A percentile compares a stretch with the other conserved stretches of the same genome.
Conservation (phyloP, 257 asterid species). For the Fraxinus anomala region DNA sequence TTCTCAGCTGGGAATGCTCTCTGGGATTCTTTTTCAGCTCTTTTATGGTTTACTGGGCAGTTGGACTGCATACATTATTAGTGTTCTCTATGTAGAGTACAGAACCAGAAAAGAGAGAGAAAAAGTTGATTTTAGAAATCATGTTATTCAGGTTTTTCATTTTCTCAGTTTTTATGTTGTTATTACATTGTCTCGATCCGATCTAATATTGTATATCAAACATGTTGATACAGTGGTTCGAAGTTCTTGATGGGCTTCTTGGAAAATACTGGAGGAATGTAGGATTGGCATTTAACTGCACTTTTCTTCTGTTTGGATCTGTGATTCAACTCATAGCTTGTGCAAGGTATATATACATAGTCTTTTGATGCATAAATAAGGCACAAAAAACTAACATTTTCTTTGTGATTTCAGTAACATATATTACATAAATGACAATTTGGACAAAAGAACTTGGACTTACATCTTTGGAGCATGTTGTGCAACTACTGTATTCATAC, state of each 20-base stretch:
- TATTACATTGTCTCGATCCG: no score
- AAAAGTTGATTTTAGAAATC: slow-evolving; percentile 44
- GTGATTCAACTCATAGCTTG: no score
- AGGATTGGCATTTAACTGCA: slow-evolving; percentile 41
- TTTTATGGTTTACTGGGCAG: slow-evolving; percentile 46
- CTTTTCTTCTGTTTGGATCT: slow-evolving; percentile 35
- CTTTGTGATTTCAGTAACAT: slow-evolving; percentile 38
- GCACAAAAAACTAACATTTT: no score
- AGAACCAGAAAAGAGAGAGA: slow-evolving; percentile 48
- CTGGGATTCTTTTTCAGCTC: slow-evolving; percentile 42
- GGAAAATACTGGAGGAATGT: slow-evolving; percentile 56
- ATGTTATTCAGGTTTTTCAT: slow-evolving; percentile 38
- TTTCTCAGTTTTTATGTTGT: no score
- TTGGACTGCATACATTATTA: slow-evolving; percentile 46
- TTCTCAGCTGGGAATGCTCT: slow-evolving; percentile 43
- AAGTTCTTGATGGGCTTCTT: slow-evolving; percentile 55
- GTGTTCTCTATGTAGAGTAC: slow-evolving; percentile 40
- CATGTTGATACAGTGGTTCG: slow-evolving; percentile 37
- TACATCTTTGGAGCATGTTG: slow-evolving; percentile 32
- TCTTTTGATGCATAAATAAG: no score
- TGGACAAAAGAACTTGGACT: slow-evolving; percentile 46
- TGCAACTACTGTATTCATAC: slow-evolving; percentile 32
- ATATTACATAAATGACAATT: slow-evolving; percentile 52
- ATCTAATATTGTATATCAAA: no score
- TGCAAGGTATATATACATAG: no score